Evolutionary conservation across 345 rosid genomes (phyloP).

Genomic region (Moricandia moricandioides): DNA sequence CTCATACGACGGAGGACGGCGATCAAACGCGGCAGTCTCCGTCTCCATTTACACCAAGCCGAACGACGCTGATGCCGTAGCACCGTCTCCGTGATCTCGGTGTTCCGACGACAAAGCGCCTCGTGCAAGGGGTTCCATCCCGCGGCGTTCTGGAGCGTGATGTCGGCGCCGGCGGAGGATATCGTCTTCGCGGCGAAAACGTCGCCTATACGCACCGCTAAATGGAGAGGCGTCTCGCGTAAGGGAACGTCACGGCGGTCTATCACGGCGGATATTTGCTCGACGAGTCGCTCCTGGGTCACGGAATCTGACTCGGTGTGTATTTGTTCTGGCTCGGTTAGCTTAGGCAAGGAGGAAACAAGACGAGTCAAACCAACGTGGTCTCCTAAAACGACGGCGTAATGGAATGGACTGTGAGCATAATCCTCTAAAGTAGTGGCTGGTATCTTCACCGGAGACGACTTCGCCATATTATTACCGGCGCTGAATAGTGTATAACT

Average conservation of each 20-base stretch:
- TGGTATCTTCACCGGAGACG: constrained; percentile 42
- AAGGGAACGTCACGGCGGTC: constrained; percentile 88
- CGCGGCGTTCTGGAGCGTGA: constrained; percentile 71
- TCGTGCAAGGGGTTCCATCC: constrained; percentile 92
- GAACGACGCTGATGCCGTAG: constrained; percentile 57
- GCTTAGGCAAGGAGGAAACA: constrained; percentile 62
- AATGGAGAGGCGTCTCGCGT: constrained; percentile 90
- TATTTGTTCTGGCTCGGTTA: constrained; percentile 57
- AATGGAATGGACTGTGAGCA: constrained; percentile 77
- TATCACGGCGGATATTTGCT: constrained; percentile 59
- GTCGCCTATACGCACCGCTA: constrained; percentile 72
- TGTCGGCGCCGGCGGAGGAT: constrained; percentile 71
- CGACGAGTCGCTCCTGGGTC: constrained; percentile 56
- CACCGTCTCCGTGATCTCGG: constrained; percentile 53
- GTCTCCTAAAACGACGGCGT: constrained; percentile 73
- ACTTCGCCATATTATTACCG: constrained; percentile 39
- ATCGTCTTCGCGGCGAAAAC: constrained; percentile 48
- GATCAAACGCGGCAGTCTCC: constrained; percentile 72
- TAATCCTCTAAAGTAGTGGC: constrained; percentile 59
- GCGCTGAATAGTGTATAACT: constrained; percentile 15
- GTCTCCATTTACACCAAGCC: constrained; percentile 93
- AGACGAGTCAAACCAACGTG: constrained; percentile 58
- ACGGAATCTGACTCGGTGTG: constrained; percentile 67
- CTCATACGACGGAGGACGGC: constrained; percentile 78
- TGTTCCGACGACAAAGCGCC: constrained; percentile 68